Percentiles rank a stretch among this genome's conserved stretches.
These are phyloP conservation scores for Nasturtium officinale DNA, from an alignment of 345 rosid species.

Conservation along the genomic window DNA sequence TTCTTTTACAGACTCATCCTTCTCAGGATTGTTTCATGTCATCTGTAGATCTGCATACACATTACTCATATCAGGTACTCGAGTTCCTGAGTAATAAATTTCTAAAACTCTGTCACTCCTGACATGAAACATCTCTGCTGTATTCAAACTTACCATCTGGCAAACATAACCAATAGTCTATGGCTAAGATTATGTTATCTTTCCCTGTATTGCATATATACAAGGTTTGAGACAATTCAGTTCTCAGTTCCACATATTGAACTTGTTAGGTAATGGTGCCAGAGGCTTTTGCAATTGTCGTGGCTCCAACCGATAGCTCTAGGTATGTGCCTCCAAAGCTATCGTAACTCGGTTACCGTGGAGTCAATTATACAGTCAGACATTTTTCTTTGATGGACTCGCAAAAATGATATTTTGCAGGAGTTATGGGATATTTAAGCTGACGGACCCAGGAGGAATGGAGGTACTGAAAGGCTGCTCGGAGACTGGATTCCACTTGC, in stretches of 20 bases:
- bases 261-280: slow-evolving; percentile 73
- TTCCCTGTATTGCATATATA: background rate
- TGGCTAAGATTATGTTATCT: background rate
- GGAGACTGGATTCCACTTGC: slow-evolving; percentile 75
- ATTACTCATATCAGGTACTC: slow-evolving; percentile 51
- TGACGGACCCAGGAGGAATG: slow-evolving; percentile 84
- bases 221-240: slow-evolving; percentile 11
- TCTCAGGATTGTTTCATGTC: slow-evolving; percentile 96
- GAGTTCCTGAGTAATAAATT: background rate
- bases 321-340: slow-evolving; percentile 48
- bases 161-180: background rate
- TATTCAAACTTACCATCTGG: slow-evolving; percentile 4
- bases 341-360: background rate
- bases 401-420: slow-evolving; percentile 42
- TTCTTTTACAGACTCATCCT: slow-evolving; percentile 82
- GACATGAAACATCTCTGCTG: background rate
- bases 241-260: background rate
- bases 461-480: slow-evolving; percentile 61
- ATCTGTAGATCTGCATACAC: slow-evolving; percentile 89
- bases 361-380: background rate
- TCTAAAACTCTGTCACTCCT: background rate
- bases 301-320: slow-evolving; percentile 88
- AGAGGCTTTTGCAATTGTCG: slow-evolving; percentile 87
- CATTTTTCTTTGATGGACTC: background rate
- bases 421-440: slow-evolving; percentile 70